Base-by-base conservation (phyloP, 106 monocot species). In the Dendrobium chrysotoxum region DNA sequence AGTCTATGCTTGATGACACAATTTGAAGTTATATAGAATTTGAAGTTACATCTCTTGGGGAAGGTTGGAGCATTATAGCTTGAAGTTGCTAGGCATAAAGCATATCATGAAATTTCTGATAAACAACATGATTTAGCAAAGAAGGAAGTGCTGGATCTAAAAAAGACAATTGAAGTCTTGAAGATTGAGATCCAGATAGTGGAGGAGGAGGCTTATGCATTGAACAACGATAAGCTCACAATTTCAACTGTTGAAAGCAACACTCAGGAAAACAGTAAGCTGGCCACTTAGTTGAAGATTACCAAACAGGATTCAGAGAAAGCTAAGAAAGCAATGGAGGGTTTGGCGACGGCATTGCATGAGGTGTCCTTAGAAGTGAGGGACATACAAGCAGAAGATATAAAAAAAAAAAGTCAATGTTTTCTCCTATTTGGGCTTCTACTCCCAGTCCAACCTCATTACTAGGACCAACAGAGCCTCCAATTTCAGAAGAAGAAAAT, bases 291-390 rank as follows among this genome's bases (percentile, higher is more conserved):
- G 75, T 54, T 91, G 16, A 50, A 86, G 68, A 38, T 41, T 7
- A 61, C 80, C 15, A 78, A 72, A 53, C 77, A 84, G 47, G 90
- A 90, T 44, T 81, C 55, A 1, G 83, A 76, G 72, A 83, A 90
- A 64, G 76, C 39, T 64, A 91, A 88, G 44, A 87, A 79, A 47
- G 86, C 88, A 18, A 87, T 88, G 86, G 91, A 88, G 46, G 88
- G 80, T 84, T 78, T 93, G 77, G 79, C 83, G 74, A 85, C 86
- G n/a, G 90, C 93, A 50, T 61, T 90, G 64, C 82, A 88, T 82
- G 90, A 93, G 68, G 85, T 84, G 1, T 86, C 86, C 13, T 17
- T 40, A 5, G 90, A 93, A 80, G 83, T 82, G 17, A 88, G 86
- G 78, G 90, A 88, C 40, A 75, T 79, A 50, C 84, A 90, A 72